A percentile compares a stretch with the other conserved stretches of the same genome.
phyloP scores from a whole-genome alignment of 164 flowering plant genomes.

The Piper betle region DNA sequence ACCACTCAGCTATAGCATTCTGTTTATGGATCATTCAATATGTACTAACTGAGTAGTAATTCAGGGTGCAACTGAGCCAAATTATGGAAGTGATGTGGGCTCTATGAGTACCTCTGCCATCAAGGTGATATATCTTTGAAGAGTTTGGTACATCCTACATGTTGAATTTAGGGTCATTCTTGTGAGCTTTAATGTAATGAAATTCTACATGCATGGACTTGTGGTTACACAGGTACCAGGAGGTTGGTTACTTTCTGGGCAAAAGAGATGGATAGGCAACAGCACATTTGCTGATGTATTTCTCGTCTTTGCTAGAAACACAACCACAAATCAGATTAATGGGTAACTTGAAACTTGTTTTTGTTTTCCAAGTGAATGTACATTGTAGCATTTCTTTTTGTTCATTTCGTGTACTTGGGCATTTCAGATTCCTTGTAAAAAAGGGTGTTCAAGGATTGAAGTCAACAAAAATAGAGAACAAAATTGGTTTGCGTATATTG shows the following conservation, averaged over 20 bases:
- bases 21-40: background rate
- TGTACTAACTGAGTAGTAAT: no score
- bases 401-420: background rate
- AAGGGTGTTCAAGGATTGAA: conserved; percentile 69
- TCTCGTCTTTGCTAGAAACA: conserved; percentile 79
- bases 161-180: no score
- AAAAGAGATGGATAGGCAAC: conserved; percentile 97
- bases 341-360: conserved; percentile 30
- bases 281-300: conserved; percentile 89
- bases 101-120: no score
- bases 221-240: conserved; percentile 20
- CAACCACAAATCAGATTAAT: conserved; percentile 70
- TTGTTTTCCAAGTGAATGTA: background rate
- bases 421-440: conserved; percentile 60
- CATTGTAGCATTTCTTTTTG: no score
- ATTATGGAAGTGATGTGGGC: no score
- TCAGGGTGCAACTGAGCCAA: no score
- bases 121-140: no score
- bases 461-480: no score
- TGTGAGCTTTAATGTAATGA: no score
- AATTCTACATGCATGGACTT: no score
- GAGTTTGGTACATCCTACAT: no score
- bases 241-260: conserved; percentile 92
- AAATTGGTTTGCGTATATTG: no score
- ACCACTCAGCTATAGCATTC: background rate